Base-by-base conservation (phyloP, 179 eudicot genomes). In the Amaranthus tricolor region DNA sequence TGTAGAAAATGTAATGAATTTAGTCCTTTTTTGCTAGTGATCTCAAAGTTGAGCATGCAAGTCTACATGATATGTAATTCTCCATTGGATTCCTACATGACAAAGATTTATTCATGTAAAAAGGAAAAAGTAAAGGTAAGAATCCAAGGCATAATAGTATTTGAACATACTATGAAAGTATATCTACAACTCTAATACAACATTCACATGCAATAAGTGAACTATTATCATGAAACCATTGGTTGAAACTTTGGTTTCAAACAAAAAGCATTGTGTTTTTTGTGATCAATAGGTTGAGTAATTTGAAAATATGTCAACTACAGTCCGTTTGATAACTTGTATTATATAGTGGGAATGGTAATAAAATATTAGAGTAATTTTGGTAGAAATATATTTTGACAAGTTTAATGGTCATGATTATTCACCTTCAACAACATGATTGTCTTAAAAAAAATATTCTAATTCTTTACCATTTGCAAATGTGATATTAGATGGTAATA, bases 141-240 rank as follows among this genome's bases (percentile, higher is more conserved):
- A 75, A 80, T 83, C 86, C 86, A 80, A 83, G 72, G 80, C 66
- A 60, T 62, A 45, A 76, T 21, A 76, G 67, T 62, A 40, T 31
- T 3, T 63, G 50, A 44, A 14, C 21, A 40, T 10, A 24, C 24
- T 47, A 61, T 47, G 21, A 9, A 43, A 47, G 20, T 12, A n/a
- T 71, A 13, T 58, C 6, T 55, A 15, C 6, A 55, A 47, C 44
- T 10, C n/a, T 58, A 13, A 15, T 19, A 6, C 17, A 48, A 43
- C 16, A 17, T 68, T 5, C 16, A 5, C 54, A 16, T 8, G 0
- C 14, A 50, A 43, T 19, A 11, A 16, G 48, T 15, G 19, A 65
- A 43, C 69, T 52, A 44, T 31, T 31, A 31, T 2, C 40, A 31
- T 31, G 3, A 31, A 31, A 31, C 40, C 40, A 4, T 31, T 31